Evolutionary conservation across 2,329 filamentous ascomycete genomes (phyloP), one percentile per base, ranked within the genome.

Genomic region (Fusarium haematococcum): DNA sequence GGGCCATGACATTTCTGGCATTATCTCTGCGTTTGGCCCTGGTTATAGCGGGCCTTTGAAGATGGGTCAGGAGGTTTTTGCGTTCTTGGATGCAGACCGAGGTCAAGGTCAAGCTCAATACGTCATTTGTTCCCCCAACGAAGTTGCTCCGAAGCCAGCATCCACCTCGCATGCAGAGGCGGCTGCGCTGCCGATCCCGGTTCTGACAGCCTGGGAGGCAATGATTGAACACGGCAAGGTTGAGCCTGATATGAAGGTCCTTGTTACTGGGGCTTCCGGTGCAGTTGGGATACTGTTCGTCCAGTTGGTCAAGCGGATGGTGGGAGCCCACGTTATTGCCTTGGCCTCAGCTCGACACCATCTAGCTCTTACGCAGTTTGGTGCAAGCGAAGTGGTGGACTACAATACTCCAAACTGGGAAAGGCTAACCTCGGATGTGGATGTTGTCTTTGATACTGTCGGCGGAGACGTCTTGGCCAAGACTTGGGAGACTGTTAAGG

Each of bases 1-100:
- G 0, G 83, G 82, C 0, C 82, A 83, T 50, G 82, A 84, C 30
- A 67, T 84, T 20, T 83, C 82, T 4, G 82, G 82, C 23, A 67
- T 73, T 6, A 66, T 84, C n/a, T 68, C 63, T 2, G 73, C 69
- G 0, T 58, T 83, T 2, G 72, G 72, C 2, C 62, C 72, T 2
- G 10, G 37, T 1, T 75, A 75, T 1, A 14, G 9, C 0, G 72
- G 72, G 0, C 5, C 56, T 0, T 16, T 75, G 0, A 3, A 11
- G 2, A 0, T 75, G 0, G 72, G 69, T 0, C 59, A 73, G 10
- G 23, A 58, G 0, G 23, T 73, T 1, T 70, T 41, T 23, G 63
- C 63, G 0, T 6, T 69, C 9, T 30, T 75, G 11, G 20, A 45
- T 0, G 63, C 72, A 5, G 14, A 63, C 1, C 30, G 54, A 0